Conservation (phyloP, 805 yeast genomes). For the Metschnikowia colocasiae region DNA sequence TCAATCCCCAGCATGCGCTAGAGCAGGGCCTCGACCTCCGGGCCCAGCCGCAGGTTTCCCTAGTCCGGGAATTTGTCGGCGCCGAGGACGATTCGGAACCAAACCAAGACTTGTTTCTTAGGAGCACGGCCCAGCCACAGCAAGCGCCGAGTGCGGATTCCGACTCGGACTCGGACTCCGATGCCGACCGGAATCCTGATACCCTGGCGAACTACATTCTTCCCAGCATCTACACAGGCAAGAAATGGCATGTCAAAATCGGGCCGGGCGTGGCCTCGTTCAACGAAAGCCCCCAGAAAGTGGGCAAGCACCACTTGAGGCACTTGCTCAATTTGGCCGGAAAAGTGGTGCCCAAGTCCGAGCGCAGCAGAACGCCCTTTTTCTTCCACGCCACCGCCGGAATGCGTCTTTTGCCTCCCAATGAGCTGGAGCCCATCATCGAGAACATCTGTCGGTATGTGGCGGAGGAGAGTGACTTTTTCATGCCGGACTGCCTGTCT, state of each 20-base stretch:
- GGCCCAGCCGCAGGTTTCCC: constrained; percentile 3
- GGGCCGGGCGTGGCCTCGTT: constrained; percentile 55
- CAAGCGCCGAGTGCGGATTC: no score
- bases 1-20: constrained; percentile 35
- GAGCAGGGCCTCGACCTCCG: constrained; percentile 19
- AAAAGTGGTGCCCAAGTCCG: constrained; percentile 54
- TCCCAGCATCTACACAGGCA: constrained; percentile 33
- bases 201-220: background rate
- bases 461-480: constrained; percentile 44
- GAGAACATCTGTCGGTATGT: constrained; percentile 49
- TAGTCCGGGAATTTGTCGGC: constrained; percentile 8
- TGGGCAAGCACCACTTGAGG: constrained; percentile 51
- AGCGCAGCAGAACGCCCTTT: constrained; percentile 60
- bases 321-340: constrained; percentile 47
- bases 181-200: constrained; percentile 9
- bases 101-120: no score
- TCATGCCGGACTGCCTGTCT: constrained; percentile 55
- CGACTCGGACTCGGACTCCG: constrained; percentile 11
- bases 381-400: constrained; percentile 72
- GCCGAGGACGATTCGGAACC: background rate
- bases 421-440: constrained; percentile 46
- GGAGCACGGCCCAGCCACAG: no score
- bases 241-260: constrained; percentile 49
- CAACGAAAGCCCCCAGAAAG: constrained; percentile 43
- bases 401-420: constrained; percentile 54